Evolutionary conservation across 352 stramenopile genomes (phyloP).

Genomic region (Phytophthora idaei): DNA sequence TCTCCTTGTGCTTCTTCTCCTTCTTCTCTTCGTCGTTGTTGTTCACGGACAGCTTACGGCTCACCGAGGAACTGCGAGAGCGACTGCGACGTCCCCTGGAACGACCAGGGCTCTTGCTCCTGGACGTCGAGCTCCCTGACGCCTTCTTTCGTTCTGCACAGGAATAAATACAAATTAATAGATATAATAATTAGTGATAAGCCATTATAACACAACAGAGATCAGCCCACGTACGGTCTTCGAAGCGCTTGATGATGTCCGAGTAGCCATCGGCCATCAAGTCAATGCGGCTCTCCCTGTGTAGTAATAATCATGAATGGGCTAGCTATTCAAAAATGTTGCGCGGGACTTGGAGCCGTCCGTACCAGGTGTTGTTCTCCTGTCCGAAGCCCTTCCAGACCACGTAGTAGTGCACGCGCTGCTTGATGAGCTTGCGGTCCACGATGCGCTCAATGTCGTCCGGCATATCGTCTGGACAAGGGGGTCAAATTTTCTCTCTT

Average conservation of each 20-base stretch:
- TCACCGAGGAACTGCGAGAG: conserved; percentile 67
- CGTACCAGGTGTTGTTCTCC: conserved; percentile 87
- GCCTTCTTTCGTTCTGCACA: conserved; percentile 61
- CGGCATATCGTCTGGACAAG: conserved; percentile 40
- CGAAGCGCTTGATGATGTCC: conserved; percentile 70
- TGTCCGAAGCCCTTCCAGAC: conserved; percentile 78
- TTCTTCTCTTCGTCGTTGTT: conserved; percentile 31
- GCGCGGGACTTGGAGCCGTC: neutral
- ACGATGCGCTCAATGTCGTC: conserved; percentile 83
- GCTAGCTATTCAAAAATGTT: conserved; percentile 1
- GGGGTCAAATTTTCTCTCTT: conserved; percentile 2
- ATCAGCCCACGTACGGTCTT: conserved; percentile 46
- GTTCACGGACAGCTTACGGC: conserved; percentile 25
- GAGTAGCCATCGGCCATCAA: conserved; percentile 80
- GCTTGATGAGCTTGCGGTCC: conserved; percentile 80
- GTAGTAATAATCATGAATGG: neutral
- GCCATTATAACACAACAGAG: neutral
- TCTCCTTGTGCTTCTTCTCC: conserved; percentile 14
- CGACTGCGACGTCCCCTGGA: conserved; percentile 48
- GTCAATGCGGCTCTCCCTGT: conserved; percentile 85
- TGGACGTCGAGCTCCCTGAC: conserved; percentile 34
- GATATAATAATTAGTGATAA: conserved; percentile 5
- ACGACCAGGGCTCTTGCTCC: conserved; percentile 47
- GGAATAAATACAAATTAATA: conserved; percentile 6
- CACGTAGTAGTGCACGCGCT: conserved; percentile 85